Evolutionary conservation across 2,329 filamentous ascomycete species (phyloP).

Genomic region (Dothidotthia symphoricarpi): DNA sequence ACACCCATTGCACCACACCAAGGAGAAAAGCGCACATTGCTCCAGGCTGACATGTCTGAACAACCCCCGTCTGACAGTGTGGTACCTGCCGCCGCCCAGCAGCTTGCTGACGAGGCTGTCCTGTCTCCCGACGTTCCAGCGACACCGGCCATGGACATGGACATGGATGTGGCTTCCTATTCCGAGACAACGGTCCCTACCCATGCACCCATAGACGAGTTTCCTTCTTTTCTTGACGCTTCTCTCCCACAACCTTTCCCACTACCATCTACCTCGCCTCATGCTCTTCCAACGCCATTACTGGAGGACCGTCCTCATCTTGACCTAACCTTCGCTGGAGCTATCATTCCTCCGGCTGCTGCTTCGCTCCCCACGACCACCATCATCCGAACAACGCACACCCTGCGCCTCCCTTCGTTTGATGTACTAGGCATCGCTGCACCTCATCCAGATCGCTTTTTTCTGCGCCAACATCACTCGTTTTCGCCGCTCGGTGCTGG

Average conservation of each 20-base stretch:
- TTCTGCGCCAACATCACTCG: slow-evolving; percentile 21
- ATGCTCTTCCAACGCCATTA: slow-evolving; percentile 25
- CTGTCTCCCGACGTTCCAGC: slow-evolving; percentile 18
- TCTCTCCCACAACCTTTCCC: slow-evolving; percentile 32
- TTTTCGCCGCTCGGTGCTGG: slow-evolving; percentile 38
- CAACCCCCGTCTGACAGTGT: slow-evolving; percentile 8
- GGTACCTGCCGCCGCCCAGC: slow-evolving; percentile 7
- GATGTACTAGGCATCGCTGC: slow-evolving; percentile 52
- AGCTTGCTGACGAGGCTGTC: slow-evolving; percentile 12
- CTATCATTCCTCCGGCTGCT: slow-evolving; percentile 27
- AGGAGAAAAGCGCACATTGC: slow-evolving; percentile 5
- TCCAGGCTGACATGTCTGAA: slow-evolving; percentile 15
- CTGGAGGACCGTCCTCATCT: slow-evolving; percentile 28
- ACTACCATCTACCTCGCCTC: slow-evolving; percentile 23
- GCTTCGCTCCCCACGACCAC: slow-evolving; percentile 34
- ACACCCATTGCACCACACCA: slow-evolving; percentile 9
- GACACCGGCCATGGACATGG: slow-evolving; percentile 22
- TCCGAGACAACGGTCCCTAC: slow-evolving; percentile 11
- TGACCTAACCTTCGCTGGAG: slow-evolving; percentile 25
- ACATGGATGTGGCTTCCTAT: slow-evolving; percentile 17
- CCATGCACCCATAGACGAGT: slow-evolving; percentile 12
- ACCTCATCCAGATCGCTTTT: slow-evolving; percentile 46
- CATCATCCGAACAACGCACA: slow-evolving; percentile 34
- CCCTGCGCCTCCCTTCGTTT: slow-evolving; percentile 55
- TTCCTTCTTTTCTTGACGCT: slow-evolving; percentile 28